Evolutionary conservation across 768 basidiomycete species (phyloP), one percentile per base, ranked within the genome.

Genomic region (Pholiota molesta): DNA sequence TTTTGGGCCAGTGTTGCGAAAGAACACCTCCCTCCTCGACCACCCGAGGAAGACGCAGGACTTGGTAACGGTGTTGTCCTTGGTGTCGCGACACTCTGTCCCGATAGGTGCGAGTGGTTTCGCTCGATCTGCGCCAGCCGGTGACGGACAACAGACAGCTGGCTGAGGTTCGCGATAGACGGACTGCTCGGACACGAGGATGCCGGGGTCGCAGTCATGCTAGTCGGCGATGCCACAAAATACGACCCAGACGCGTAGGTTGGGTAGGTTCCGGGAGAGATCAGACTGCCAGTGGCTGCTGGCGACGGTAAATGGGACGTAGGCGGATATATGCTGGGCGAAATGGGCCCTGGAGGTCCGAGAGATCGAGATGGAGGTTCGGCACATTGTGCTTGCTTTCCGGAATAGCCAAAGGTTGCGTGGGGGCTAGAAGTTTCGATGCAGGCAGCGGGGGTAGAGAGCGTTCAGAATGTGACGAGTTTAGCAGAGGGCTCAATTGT

Each of bases 111-210:
- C 31, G 71, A 72, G 37, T 77, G 74, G 28, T 62, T 73, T 29
- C 71, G 68, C 66, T 88, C 81, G 11, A 90, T 83, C 66, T 89
- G 82, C 10, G 86, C 85, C 14, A 89, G 79, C 37, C 89, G 85
- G 64, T 87, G 83, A 62, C 82, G 84, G 51, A 91, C 90, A 23
- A 90, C 82, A 7, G 88, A 90, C 40, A 84, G 72, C 58, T 81
- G 79, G 61, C 80, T 83, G 16, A 91, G 78, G 60, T 89, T 86
- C 28, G 81, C 74, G 47, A 91, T 83, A 8, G 89, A 90, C 5
- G 88, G 85, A 60, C 85, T 89, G 57, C 57, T 60, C n/a, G 72
- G 63, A 31, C 60, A 56, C 39, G 60, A 55, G 40, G 60, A 45
- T 21, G 57, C 39, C 11, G 64, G 37, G 2, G 65, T 21, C 47